Conservation (phyloP, 768 basidiomycete species). For the Sistotremastrum niveocremeum region DNA sequence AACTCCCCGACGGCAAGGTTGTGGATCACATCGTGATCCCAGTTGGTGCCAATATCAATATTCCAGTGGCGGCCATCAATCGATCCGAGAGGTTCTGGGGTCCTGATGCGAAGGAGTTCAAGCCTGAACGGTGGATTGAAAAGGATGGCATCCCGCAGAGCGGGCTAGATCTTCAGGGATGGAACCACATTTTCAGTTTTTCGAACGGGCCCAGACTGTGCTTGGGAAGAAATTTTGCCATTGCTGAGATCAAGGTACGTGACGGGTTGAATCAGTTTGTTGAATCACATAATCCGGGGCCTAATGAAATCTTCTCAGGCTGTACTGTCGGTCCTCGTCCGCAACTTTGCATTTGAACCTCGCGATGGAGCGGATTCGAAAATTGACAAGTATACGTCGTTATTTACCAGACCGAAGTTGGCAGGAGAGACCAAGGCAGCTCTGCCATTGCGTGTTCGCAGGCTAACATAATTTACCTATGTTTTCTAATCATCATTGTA, state of each 20-base stretch:
- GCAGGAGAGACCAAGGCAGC: no score
- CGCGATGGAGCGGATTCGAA: slow-evolving; percentile 25
- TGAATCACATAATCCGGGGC: background rate
- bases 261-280: background rate
- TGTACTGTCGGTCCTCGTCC: slow-evolving; percentile 28
- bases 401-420: no score
- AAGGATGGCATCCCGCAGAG: slow-evolving; percentile 15
- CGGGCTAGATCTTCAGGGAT: slow-evolving; percentile 23
- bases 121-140: slow-evolving; percentile 30
- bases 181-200: slow-evolving; percentile 30
- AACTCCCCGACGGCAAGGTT: slow-evolving; percentile 14
- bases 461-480: no score
- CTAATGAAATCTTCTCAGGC: slow-evolving; percentile 16
- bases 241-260: slow-evolving; percentile 29
- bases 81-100: slow-evolving; percentile 30
- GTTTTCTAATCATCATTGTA: no score
- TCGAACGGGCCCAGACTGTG: slow-evolving; percentile 32
- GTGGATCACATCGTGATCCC: slow-evolving; percentile 22
- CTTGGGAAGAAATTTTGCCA: slow-evolving; percentile 32
- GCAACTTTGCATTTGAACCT: slow-evolving; percentile 27
- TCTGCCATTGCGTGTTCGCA: no score
- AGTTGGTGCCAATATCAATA: slow-evolving; percentile 24
- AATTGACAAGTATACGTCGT: slow-evolving; percentile 10
- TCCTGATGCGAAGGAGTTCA: slow-evolving; percentile 27
- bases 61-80: slow-evolving; percentile 29